These are phyloP conservation scores for Leishmania lainsoni DNA, from an alignment of 208 protist species.

Conservation along the genomic window DNA sequence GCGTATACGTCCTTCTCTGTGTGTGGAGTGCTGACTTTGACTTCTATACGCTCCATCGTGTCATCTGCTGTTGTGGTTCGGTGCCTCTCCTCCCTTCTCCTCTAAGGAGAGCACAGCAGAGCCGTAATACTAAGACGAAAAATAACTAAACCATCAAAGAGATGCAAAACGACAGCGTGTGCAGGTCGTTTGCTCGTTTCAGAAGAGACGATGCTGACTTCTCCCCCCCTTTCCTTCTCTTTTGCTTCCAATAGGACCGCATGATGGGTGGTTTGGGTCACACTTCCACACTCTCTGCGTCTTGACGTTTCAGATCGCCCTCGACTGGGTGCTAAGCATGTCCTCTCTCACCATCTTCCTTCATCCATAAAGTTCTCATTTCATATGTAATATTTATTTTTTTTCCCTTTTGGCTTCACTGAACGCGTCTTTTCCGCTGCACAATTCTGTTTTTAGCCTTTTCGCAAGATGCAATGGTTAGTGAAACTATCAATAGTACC, in stretches of 20 bases:
- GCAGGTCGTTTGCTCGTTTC: background rate
- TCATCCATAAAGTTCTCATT: background rate
- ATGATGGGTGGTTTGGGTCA: background rate
- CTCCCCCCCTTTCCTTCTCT: background rate
- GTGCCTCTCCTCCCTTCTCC: background rate
- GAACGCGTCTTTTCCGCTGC: background rate
- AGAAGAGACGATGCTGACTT: conserved; percentile 1
- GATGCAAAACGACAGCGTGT: background rate
- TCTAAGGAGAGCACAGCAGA: background rate
- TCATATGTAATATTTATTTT: too few relatives aligned
- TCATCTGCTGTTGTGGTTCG: background rate
- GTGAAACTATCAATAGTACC: background rate
- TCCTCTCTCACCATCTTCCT: background rate
- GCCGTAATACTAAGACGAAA: background rate
- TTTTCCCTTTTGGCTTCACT: background rate
- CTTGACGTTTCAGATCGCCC: background rate
- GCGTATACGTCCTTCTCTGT: background rate
- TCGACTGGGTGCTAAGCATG: background rate
- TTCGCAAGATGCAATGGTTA: background rate
- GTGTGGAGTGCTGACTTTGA: background rate
- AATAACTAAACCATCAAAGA: conserved; percentile 1
- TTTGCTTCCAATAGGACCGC: background rate
- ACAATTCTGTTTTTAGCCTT: background rate
- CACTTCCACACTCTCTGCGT: background rate
- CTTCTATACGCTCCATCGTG: background rate